Conservation (phyloP, 805 yeast species). For the Kregervanrija fluxuum region DNA sequence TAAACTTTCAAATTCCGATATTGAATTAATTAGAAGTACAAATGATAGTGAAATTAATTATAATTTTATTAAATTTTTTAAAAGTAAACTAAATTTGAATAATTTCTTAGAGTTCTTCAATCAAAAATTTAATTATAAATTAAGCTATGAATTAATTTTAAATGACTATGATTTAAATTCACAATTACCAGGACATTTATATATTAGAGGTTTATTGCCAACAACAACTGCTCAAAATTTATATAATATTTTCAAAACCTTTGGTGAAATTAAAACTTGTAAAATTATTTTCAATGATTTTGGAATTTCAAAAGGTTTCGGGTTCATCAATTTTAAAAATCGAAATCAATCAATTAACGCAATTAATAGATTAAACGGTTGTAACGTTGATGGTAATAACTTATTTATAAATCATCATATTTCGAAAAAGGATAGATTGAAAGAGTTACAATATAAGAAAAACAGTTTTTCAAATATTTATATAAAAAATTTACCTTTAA, state of each 20-base stretch:
- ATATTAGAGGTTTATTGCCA: conserved; percentile 42
- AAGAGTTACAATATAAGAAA: conserved; percentile 37
- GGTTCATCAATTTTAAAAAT: conserved; percentile 58
- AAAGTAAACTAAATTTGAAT: conserved; percentile 10
- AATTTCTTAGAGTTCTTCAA: conserved; percentile 10
- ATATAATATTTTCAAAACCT: conserved; percentile 30
- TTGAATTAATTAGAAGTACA: conserved; percentile 16
- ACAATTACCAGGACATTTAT: conserved; percentile 46
- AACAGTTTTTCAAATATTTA: conserved; percentile 48
- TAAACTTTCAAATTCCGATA: conserved; percentile 8
- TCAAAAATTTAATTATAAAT: conserved; percentile 2
- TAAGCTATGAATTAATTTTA: conserved; percentile 13
- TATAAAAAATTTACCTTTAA: conserved; percentile 41
- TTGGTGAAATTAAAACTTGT: conserved; percentile 37
- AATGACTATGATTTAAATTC: conserved; percentile 12
- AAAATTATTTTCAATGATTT: conserved; percentile 41
- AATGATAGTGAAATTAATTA: conserved; percentile 7
- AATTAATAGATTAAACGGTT: conserved; percentile 33
- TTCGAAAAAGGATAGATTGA: conserved; percentile 53
- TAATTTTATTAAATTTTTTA: conserved; percentile 16
- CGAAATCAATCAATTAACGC: conserved; percentile 58
- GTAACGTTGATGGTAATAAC: conserved; percentile 23
- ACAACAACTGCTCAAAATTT: conserved; percentile 32
- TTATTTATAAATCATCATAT: conserved; percentile 57
- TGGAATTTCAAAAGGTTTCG: conserved; percentile 46